These are phyloP conservation scores for Phytophthora uliginosa DNA, from an alignment of 352 stramenopile genomes.

Conservation along the genomic window DNA sequence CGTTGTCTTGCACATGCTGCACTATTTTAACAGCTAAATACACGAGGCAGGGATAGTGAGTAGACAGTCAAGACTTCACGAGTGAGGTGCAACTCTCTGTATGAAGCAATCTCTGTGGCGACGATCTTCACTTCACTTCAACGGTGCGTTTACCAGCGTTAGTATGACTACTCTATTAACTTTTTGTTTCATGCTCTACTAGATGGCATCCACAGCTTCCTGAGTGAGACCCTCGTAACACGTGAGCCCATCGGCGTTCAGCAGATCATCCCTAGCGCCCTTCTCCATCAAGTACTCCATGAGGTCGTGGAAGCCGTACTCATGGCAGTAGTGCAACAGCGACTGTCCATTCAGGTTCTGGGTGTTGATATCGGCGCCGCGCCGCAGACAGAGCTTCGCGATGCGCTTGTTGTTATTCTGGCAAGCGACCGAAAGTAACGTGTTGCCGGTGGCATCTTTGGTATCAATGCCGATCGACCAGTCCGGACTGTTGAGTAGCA, in stretches of 20 bases:
- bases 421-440: conserved; percentile 93
- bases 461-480: conserved; percentile 93
- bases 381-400: conserved; percentile 94
- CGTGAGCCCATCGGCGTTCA: conserved; percentile 95
- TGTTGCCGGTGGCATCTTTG: conserved; percentile 94
- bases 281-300: conserved; percentile 97
- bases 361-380: conserved; percentile 94
- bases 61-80: neutral
- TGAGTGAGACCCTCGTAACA: conserved; percentile 95
- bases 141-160: conserved; percentile 12
- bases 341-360: conserved; percentile 95
- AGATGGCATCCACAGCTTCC: conserved; percentile 85
- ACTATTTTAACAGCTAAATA: conserved; percentile 85
- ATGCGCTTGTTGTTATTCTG: conserved; percentile 98
- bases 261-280: conserved; percentile 91
- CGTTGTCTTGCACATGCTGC: conserved; percentile 75
- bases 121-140: neutral
- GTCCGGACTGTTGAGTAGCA: conserved; percentile 91
- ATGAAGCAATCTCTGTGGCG: neutral
- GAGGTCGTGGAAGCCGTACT: conserved; percentile 96
- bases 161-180: conserved; percentile 12
- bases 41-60: neutral
- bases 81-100: neutral
- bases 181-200: conserved; percentile 39
- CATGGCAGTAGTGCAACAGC: conserved; percentile 94